These are phyloP conservation scores for Globisporangium paddicum DNA, from an alignment of 352 stramenopile species.

Conservation along the genomic window DNA sequence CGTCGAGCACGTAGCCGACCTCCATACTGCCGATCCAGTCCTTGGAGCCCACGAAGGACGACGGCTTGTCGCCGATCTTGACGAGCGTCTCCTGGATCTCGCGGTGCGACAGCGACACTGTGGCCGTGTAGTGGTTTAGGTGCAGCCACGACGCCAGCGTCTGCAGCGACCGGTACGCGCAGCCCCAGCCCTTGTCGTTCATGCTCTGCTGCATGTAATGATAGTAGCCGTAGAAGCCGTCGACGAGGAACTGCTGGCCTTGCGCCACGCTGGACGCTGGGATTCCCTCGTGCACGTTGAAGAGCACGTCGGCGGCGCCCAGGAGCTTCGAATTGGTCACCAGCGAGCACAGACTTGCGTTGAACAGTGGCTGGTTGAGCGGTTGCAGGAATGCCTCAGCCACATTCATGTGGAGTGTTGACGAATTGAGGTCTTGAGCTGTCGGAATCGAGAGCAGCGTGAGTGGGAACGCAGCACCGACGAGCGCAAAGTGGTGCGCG, in stretches of 20 bases:
- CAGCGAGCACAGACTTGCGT: constrained; percentile 33
- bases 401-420: constrained; percentile 13
- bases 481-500: constrained; percentile 42
- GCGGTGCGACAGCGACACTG: constrained; percentile 38
- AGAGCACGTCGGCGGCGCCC: constrained; percentile 37
- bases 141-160: constrained; percentile 80
- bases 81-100: constrained; percentile 80
- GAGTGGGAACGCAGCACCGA: constrained; percentile 46
- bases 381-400: constrained; percentile 39
- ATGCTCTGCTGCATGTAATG: constrained; percentile 80
- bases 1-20: constrained; percentile 78
- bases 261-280: constrained; percentile 28
- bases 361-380: constrained; percentile 36
- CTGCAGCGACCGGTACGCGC: constrained; percentile 84
- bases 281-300: constrained; percentile 73
- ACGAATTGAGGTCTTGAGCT: constrained; percentile 7
- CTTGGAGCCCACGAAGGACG: constrained; percentile 52
- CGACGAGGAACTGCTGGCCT: constrained; percentile 43
- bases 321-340: constrained; percentile 26
- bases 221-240: constrained; percentile 81
- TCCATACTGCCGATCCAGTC: constrained; percentile 87
- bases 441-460: constrained; percentile 20
- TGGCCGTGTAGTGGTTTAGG: constrained; percentile 57
- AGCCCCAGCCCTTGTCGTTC: constrained; percentile 89
- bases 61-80: constrained; percentile 74